Evolutionary conservation across 202 grass and related monocot species (phyloP).

Genomic region (Panicum hallii): DNA sequence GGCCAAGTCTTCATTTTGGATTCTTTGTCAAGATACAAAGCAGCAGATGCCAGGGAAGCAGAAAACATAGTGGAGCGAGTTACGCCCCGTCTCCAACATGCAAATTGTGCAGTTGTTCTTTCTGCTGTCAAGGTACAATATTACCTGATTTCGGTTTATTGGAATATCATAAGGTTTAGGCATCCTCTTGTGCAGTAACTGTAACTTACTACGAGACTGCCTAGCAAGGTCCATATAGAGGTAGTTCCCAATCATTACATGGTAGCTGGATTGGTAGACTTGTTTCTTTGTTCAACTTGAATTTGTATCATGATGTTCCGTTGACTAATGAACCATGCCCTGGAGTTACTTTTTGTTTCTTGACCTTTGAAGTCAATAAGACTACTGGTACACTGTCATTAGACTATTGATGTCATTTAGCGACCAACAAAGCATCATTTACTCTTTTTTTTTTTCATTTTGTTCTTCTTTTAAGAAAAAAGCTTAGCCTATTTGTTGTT

Average conservation of each 20-base stretch:
- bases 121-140: constrained; percentile 95
- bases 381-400: background rate
- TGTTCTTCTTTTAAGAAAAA: no score
- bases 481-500: constrained; percentile 8
- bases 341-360: background rate
- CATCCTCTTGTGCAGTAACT: constrained; percentile 27
- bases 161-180: constrained; percentile 6
- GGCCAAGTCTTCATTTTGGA: constrained; percentile 99
- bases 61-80: constrained; percentile 96
- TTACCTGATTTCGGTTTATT: constrained; percentile 20
- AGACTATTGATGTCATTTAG: background rate
- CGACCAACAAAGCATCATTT: constrained; percentile 12
- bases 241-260: constrained; percentile 24
- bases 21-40: constrained; percentile 96
- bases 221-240: constrained; percentile 7
- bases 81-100: constrained; percentile 98
- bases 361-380: constrained; percentile 28
- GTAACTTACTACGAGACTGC: constrained; percentile 7
- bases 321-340: background rate
- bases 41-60: constrained; percentile 90
- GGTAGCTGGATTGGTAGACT: background rate
- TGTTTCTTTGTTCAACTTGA: constrained; percentile 8
- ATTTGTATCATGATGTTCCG: background rate
- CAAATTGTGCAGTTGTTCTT: constrained; percentile 98
- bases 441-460: constrained; percentile 18